Percentiles rank a stretch among this genome's conserved stretches.
These are phyloP conservation scores for Mucor irregularis DNA, from an alignment of 371 early-diverging fungal genomes.

Conservation along the genomic window DNA sequence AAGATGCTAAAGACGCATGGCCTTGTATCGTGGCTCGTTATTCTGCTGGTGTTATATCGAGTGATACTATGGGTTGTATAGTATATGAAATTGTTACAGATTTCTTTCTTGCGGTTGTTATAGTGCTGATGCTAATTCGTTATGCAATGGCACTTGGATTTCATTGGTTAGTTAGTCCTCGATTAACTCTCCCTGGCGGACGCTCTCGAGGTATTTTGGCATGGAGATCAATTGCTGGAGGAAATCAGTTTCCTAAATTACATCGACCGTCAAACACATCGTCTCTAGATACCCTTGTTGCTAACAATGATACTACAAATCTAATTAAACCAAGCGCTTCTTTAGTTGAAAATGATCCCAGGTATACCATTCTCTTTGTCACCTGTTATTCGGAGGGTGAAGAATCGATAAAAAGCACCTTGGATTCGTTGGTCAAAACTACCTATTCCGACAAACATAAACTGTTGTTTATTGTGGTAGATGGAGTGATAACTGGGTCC, in stretches of 20 bases:
- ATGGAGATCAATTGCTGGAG: constrained; percentile 10
- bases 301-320: no score
- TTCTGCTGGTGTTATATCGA: constrained; percentile 77
- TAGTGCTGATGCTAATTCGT: constrained; percentile 70
- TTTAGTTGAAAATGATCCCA: neutral
- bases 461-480: constrained; percentile 88
- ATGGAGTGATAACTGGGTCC: constrained; percentile 83
- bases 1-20: constrained; percentile 48
- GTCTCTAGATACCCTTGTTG: constrained; percentile 19
- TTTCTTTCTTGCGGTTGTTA: constrained; percentile 59
- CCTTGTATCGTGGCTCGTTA: constrained; percentile 67
- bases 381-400: constrained; percentile 94
- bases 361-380: constrained; percentile 64
- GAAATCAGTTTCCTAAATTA: constrained; percentile 30
- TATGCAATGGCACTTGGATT: constrained; percentile 87
- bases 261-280: constrained; percentile 3
- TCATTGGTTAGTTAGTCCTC: constrained; percentile 78
- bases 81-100: constrained; percentile 74
- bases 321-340: neutral
- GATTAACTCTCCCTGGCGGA: constrained; percentile 50
- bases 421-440: constrained; percentile 89
- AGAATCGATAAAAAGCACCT: constrained; percentile 81
- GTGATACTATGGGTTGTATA: constrained; percentile 85
- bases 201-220: constrained; percentile 7
- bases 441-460: constrained; percentile 89